These are phyloP conservation scores for Leccinum ochraceum DNA, from an alignment of 768 basidiomycete species.

Conservation along the genomic window DNA sequence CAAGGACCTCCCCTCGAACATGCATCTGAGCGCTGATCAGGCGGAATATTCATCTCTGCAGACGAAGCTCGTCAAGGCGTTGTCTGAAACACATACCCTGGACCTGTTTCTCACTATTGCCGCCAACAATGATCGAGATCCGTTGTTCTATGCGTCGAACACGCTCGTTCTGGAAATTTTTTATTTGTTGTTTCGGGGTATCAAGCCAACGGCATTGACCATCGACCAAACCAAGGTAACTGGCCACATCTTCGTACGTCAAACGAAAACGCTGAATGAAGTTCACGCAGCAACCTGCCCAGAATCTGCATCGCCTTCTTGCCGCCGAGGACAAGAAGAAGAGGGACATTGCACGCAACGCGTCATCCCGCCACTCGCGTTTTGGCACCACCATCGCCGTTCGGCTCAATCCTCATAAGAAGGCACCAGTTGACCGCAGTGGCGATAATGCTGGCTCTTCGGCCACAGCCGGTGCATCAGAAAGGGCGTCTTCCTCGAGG, in stretches of 20 bases:
- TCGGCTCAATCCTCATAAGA: constrained; percentile 61
- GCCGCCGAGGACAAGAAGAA: constrained; percentile 71
- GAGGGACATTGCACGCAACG: constrained; percentile 51
- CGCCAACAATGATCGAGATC: constrained; percentile 70
- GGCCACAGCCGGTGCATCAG: constrained; percentile 20
- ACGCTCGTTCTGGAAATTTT: constrained; percentile 91
- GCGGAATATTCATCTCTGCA: constrained; percentile 80
- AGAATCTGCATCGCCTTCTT: constrained; percentile 73
- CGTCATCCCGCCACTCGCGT: constrained; percentile 84
- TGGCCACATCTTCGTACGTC: constrained; percentile 4
- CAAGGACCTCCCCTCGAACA: constrained; percentile 77
- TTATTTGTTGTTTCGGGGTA: constrained; percentile 84
- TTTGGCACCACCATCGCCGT: constrained; percentile 96
- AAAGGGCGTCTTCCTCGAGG: constrained; percentile 39
- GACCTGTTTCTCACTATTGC: constrained; percentile 85
- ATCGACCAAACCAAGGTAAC: constrained; percentile 65
- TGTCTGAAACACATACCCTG: constrained; percentile 72
- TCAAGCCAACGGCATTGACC: constrained; percentile 60
- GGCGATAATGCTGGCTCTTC: constrained; percentile 27
- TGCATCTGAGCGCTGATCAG: constrained; percentile 71
- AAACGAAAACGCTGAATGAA: constrained; percentile 14
- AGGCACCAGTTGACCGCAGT: constrained; percentile 20
- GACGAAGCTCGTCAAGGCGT: constrained; percentile 66
- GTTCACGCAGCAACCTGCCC: constrained; percentile 57
- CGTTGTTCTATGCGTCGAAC: constrained; percentile 85